phyloP scores from a whole-genome alignment of 1,284 basidiomycete genomes.

The Earliella scabrosa region DNA sequence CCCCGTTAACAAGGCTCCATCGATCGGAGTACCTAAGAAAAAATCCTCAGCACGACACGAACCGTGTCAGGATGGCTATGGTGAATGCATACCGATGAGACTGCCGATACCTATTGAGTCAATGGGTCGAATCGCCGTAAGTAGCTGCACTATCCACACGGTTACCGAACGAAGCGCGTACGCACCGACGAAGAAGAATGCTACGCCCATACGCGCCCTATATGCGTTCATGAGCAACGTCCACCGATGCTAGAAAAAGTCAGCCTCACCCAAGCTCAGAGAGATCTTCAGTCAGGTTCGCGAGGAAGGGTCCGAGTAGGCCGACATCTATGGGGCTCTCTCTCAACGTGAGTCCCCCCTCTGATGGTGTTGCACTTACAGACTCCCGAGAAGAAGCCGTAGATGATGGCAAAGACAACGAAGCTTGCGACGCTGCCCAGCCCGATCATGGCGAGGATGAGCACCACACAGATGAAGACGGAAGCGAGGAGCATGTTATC shows the following conservation, averaged over 20 bases:
- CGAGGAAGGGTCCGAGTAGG: conserved; percentile 18
- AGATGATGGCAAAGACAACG: conserved; percentile 26
- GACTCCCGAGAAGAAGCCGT: conserved; percentile 24
- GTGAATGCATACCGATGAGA: conserved; percentile 18
- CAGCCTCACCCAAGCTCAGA: conserved; percentile 21
- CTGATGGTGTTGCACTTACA: too few relatives aligned
- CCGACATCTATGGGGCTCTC: conserved; percentile 17
- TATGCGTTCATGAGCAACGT: neutral
- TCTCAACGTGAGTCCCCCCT: too few relatives aligned
- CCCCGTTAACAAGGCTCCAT: conserved; percentile 19
- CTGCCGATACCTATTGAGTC: conserved; percentile 14
- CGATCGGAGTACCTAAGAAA: conserved; percentile 19
- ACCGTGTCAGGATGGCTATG: neutral
- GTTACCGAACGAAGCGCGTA: conserved; percentile 4
- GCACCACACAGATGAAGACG: conserved; percentile 10
- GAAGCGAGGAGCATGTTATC: conserved; percentile 13
- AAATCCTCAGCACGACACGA: neutral
- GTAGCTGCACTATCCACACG: too few relatives aligned
- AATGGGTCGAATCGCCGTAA: neutral
- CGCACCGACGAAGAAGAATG: conserved; percentile 22
- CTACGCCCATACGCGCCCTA: conserved; percentile 24
- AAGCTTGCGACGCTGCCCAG: conserved; percentile 22
- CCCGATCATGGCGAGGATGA: conserved; percentile 25
- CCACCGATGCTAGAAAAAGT: too few relatives aligned
- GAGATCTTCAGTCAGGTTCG: conserved; percentile 17